Conservation (phyloP, 805 yeast species). For the Pichia thaimueangensis region DNA sequence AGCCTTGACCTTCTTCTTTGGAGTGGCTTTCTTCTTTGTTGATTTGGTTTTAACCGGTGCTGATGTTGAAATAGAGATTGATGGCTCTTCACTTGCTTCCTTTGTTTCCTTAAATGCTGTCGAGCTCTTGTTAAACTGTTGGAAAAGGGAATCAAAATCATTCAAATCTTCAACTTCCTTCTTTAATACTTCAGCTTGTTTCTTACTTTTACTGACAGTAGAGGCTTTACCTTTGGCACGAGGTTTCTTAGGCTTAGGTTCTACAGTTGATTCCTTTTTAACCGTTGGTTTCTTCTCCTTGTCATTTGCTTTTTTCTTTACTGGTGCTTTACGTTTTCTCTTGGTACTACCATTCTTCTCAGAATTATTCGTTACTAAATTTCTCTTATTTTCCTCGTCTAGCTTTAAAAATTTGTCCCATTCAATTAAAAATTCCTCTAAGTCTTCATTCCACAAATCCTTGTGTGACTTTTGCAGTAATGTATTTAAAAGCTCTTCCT, state of each 20-base stretch:
- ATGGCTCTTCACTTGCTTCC: slow-evolving; percentile 6
- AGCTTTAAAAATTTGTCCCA: slow-evolving; percentile 64
- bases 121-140: slow-evolving; percentile 6
- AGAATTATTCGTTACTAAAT: slow-evolving; percentile 39
- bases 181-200: slow-evolving; percentile 14
- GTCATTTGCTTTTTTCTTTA: slow-evolving; percentile 33
- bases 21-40: neutral
- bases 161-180: slow-evolving; percentile 14
- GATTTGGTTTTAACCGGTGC: neutral
- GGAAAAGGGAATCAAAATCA: slow-evolving; percentile 11
- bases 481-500: slow-evolving; percentile 61
- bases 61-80: slow-evolving; percentile 6
- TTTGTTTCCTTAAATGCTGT: slow-evolving; percentile 5
- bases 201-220: slow-evolving; percentile 3
- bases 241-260: slow-evolving; percentile 17
- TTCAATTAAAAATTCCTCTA: slow-evolving; percentile 60
- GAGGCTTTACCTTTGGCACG: slow-evolving; percentile 10
- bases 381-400: slow-evolving; percentile 56
- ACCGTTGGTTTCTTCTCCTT: slow-evolving; percentile 40
- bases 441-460: slow-evolving; percentile 82
- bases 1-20: slow-evolving; percentile 2
- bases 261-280: slow-evolving; percentile 26
- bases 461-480: slow-evolving; percentile 68
- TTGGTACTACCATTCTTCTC: slow-evolving; percentile 34
- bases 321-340: slow-evolving; percentile 23